phyloP scores from a whole-genome alignment of 805 yeast genomes.

The Wickerhamiella qilinensis region DNA sequence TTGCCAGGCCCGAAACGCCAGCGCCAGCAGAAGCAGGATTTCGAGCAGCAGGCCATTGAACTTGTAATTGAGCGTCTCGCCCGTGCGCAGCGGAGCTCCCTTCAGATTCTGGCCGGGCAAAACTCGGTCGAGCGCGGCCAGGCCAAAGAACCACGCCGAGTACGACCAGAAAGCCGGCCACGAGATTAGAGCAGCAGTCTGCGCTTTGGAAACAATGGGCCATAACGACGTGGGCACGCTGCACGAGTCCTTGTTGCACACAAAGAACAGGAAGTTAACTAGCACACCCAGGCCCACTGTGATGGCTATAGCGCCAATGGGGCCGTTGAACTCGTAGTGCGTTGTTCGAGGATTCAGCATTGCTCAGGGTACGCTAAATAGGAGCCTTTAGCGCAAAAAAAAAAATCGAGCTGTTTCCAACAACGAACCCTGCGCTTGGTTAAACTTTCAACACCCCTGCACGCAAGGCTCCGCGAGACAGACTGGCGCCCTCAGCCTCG shows the following conservation, averaged over 20 bases:
- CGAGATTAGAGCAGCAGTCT: slow-evolving; percentile 12
- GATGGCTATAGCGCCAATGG: slow-evolving; percentile 53
- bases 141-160: slow-evolving; percentile 50
- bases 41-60: slow-evolving; percentile 64
- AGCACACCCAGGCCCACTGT: slow-evolving; percentile 52
- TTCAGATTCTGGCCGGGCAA: slow-evolving; percentile 47
- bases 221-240: slow-evolving; percentile 14
- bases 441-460: neutral
- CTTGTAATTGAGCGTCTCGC: slow-evolving; percentile 50
- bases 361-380: too few species aligned
- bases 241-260: slow-evolving; percentile 37
- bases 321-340: slow-evolving; percentile 64
- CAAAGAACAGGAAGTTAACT: slow-evolving; percentile 40
- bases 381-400: too few species aligned
- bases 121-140: slow-evolving; percentile 46
- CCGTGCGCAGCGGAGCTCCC: slow-evolving; percentile 68
- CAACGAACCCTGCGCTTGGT: neutral
- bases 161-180: slow-evolving; percentile 45
- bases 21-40: slow-evolving; percentile 21
- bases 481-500: too few species aligned
- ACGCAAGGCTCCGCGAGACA: too few species aligned
- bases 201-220: slow-evolving; percentile 7
- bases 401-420: too few species aligned
- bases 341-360: slow-evolving; percentile 50
- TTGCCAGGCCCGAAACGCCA: slow-evolving; percentile 36